phyloP scores from a whole-genome alignment of 768 basidiomycete genomes.

The Rhodosporidiobolus sp. region DNA sequence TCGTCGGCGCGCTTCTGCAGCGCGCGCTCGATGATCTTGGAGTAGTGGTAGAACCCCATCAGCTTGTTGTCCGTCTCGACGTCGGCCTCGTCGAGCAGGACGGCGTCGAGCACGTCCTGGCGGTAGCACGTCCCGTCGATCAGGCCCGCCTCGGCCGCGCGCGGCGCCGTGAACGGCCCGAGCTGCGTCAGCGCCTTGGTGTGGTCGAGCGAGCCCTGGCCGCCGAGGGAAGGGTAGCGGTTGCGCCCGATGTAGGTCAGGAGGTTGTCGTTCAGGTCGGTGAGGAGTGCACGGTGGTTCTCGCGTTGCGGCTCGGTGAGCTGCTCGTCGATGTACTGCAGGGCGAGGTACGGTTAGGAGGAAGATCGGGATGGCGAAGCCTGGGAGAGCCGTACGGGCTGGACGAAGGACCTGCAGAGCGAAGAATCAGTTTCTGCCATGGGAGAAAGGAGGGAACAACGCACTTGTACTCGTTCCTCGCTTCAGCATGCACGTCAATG shows the following conservation, averaged over 20 bases:
- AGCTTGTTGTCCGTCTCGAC: constrained; percentile 19
- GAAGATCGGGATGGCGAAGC: neutral
- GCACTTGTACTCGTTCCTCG: constrained; percentile 40
- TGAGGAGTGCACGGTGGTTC: constrained; percentile 41
- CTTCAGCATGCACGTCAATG: constrained; percentile 44
- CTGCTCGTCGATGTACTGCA: constrained; percentile 38
- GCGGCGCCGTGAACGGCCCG: constrained; percentile 32
- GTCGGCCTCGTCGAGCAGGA: neutral
- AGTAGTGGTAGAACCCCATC: constrained; percentile 44
- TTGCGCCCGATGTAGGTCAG: constrained; percentile 39
- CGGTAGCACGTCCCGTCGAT: constrained; percentile 34
- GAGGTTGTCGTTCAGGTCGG: constrained; percentile 43
- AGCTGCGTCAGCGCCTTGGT: constrained; percentile 20
- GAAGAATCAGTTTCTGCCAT: neutral
- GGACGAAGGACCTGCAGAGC: constrained; percentile 37
- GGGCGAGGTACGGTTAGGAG: no score
- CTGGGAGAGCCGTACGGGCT: constrained; percentile 12
- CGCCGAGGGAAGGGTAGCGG: constrained; percentile 23
- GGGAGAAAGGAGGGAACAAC: neutral
- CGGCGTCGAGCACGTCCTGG: constrained; percentile 35
- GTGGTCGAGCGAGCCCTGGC: constrained; percentile 9
- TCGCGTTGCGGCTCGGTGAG: constrained; percentile 40
- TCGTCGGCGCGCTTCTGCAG: constrained; percentile 27
- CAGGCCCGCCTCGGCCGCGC: constrained; percentile 15
- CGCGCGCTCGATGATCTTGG: constrained; percentile 36